phyloP scores from a whole-genome alignment of 208 protist species.

The Trypanosoma conorhini region DNA sequence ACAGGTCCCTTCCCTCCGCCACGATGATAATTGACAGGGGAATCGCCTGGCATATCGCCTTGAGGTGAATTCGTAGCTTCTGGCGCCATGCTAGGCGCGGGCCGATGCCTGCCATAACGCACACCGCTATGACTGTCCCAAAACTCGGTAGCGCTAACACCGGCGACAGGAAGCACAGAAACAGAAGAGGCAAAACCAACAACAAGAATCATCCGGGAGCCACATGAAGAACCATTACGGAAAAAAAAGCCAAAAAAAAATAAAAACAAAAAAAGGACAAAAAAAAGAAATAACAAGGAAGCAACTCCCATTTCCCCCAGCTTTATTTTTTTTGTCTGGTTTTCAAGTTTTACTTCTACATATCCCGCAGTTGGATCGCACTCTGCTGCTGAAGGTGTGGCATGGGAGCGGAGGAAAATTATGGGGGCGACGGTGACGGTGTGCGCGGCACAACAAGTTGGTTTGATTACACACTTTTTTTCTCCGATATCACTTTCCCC shows the following conservation, averaged over 20 bases:
- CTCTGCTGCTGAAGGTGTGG: neutral
- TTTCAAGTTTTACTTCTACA: neutral
- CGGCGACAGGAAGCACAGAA: neutral
- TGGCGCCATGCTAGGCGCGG: constrained; percentile 60
- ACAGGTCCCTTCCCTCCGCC: constrained; percentile 77
- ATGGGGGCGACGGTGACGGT: neutral
- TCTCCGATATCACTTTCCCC: neutral
- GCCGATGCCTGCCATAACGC: constrained; percentile 49
- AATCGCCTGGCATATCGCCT: constrained; percentile 77
- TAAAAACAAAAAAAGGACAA: constrained; percentile 1
- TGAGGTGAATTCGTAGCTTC: constrained; percentile 63
- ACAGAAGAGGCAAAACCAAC: neutral
- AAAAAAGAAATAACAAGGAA: neutral
- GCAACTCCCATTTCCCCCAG: constrained; percentile 1
- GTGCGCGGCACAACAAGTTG: neutral
- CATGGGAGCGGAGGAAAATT: neutral
- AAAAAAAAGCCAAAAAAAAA: constrained; percentile 4
- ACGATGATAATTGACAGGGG: constrained; percentile 78
- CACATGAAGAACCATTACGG: constrained; percentile 5
- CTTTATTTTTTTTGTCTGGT: neutral
- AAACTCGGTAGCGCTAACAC: neutral
- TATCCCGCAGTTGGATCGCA: too few species aligned
- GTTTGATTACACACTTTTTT: neutral
- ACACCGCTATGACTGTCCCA: neutral
- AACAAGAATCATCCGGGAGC: constrained; percentile 1